Percentiles rank a stretch among this genome's conserved stretches.
Conservation (phyloP, 768 basidiomycete species). For the Dioszegia aurantiaca region DNA sequence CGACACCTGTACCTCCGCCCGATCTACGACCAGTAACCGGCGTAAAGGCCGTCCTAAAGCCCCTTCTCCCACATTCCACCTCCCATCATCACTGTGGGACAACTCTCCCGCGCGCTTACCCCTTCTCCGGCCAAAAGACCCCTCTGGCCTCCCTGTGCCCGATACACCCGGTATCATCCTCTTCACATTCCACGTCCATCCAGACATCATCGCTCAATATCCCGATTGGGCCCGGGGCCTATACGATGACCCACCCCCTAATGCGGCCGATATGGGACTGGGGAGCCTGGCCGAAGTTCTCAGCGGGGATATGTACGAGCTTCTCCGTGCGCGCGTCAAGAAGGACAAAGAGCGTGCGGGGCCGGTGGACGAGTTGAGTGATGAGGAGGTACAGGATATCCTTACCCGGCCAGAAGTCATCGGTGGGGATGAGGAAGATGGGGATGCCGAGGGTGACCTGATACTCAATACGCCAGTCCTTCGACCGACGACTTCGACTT, state of each 20-base stretch:
- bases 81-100: constrained; percentile 39
- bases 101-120: constrained; percentile 23
- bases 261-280: neutral
- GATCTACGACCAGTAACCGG: constrained; percentile 14
- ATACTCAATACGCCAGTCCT: neutral
- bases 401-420: neutral
- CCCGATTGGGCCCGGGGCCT: constrained; percentile 42
- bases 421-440: neutral
- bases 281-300: constrained; percentile 3
- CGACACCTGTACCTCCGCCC: constrained; percentile 36
- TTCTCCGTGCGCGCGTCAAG: neutral
- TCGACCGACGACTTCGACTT: neutral
- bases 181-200: constrained; percentile 46
- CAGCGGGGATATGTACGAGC: neutral
- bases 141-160: constrained; percentile 31
- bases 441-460: neutral
- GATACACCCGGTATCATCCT: constrained; percentile 35
- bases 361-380: neutral
- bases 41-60: constrained; percentile 42
- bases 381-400: constrained; percentile 4
- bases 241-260: constrained; percentile 43
- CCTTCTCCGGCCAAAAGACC: constrained; percentile 33
- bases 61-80: constrained; percentile 40
- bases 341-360: neutral
- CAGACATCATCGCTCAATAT: constrained; percentile 26